Evolutionary conservation across 768 basidiomycete species (phyloP), one percentile per base, ranked within the genome.

Genomic region (Austroboletus eburneus): DNA sequence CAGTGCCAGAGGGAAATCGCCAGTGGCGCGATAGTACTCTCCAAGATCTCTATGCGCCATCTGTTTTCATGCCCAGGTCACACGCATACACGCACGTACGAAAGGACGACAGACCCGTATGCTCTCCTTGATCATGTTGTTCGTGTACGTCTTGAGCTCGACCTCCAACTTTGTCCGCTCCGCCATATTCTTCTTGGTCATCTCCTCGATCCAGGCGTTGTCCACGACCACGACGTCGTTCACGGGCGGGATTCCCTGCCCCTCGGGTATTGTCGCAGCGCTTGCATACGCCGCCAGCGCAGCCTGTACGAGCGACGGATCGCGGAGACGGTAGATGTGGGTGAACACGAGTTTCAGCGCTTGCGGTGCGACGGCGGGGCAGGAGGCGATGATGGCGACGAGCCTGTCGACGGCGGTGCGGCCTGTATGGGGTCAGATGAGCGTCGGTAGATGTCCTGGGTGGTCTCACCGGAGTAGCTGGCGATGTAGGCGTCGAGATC

Each of bases 121-220:
- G 75, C 90, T 93, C 76, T 98, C 95, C 69, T 96, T 98, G 74
- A 98, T 96, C 84, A 97, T 86, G 64, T 96, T 98, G 57, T 89
- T 93, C 54, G 83, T 77, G 61, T 97, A 97, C 10, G 87, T 90
- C 78, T 92, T 94, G 61, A 97, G 72, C 64, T 98, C 95, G 5
- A 93, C 86, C 70, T 96, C 94, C 48, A 96, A 71, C 64, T 86
- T 90, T n/a, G 77, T 78, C 48, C 73, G 74, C 61, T 94, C 91
- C n/a, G 78, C 77, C 51, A 74, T 70, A 57, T 87, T 91, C 65
- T 76, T 80, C 50, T 77, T 72, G 35, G 72, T 70, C 23, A 70
- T 76, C 55, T 84, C 79, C 35, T 93, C 87, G 16, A 81, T 67
- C 93, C 91, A 96, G 10, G 70, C 73, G 45, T 74, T 70, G 59